Percentiles rank a stretch among this genome's conserved stretches.
These are phyloP conservation scores for Amaranthus cruentus DNA, from an alignment of 148 eudicot genomes.

Conservation along the genomic window DNA sequence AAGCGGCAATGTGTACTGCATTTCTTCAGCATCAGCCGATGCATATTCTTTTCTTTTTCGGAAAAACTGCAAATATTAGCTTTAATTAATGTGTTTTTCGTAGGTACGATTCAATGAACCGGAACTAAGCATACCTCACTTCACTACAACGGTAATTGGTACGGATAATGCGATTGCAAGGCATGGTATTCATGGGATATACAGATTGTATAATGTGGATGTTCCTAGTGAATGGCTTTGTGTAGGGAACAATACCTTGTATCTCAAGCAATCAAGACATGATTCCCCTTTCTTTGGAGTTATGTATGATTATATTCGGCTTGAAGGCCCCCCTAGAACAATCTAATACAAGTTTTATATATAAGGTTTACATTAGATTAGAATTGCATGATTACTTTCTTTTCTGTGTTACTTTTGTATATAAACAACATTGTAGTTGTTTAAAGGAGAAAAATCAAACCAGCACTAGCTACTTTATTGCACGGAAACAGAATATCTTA, in stretches of 20 bases:
- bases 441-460: neutral
- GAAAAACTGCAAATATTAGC: neutral
- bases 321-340: slow-evolving; percentile 42
- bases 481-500: too few relatives aligned
- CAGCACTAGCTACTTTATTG: too few relatives aligned
- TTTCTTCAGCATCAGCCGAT: too few relatives aligned
- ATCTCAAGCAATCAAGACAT: slow-evolving; percentile 38
- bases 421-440: neutral
- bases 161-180: slow-evolving; percentile 61
- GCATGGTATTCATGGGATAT: slow-evolving; percentile 59
- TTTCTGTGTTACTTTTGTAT: neutral
- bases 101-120: slow-evolving; percentile 52
- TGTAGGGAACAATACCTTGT: slow-evolving; percentile 40
- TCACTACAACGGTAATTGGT: slow-evolving; percentile 39
- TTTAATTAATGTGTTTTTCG: neutral
- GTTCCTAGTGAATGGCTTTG: slow-evolving; percentile 30
- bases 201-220: slow-evolving; percentile 33
- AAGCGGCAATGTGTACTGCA: neutral
- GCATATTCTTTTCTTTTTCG: too few relatives aligned
- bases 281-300: slow-evolving; percentile 35
- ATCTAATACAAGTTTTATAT: slow-evolving; percentile 1
- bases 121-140: slow-evolving; percentile 24
- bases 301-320: slow-evolving; percentile 62
- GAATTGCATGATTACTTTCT: neutral
- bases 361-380: neutral